Percentiles rank a stretch among this genome's conserved stretches.
Conservation (phyloP, 78 protist species). For the Isochrysis galbana region DNA sequence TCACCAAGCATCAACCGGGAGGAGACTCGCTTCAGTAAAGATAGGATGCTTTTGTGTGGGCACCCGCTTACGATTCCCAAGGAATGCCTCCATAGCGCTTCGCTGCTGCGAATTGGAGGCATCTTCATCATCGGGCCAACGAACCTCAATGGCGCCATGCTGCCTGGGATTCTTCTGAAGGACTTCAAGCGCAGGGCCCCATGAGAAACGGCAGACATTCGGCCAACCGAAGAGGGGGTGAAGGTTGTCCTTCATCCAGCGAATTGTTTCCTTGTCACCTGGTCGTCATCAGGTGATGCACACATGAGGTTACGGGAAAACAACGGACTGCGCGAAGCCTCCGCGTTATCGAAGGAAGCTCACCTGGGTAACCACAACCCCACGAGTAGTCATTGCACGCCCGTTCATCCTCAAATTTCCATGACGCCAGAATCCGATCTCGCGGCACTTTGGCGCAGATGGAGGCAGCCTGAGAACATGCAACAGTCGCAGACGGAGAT, state of each 20-base stretch:
- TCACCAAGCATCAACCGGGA: neutral
- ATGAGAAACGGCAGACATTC: neutral
- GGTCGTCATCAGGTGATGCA: too few species aligned
- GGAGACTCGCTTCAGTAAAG: neutral
- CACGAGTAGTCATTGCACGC: neutral
- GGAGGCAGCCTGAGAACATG: too few species aligned
- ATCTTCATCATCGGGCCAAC: neutral
- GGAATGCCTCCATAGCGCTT: neutral
- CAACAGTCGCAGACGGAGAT: too few species aligned
- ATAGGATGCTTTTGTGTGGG: neutral
- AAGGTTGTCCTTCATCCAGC: neutral
- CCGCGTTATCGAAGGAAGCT: too few species aligned
- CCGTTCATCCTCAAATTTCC: neutral
- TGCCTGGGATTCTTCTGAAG: neutral
- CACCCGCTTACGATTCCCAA: neutral
- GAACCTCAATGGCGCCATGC: neutral
- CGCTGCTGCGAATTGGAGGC: neutral
- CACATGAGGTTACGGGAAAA: too few species aligned
- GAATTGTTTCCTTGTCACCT: neutral
- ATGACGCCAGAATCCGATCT: neutral
- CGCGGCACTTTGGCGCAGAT: conserved; percentile 72
- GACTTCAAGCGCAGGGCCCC: neutral
- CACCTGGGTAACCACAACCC: conserved; percentile 46
- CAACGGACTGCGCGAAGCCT: too few species aligned
- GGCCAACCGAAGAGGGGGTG: conserved; percentile 46